phyloP scores from a whole-genome alignment of 768 basidiomycete species.

The Leccinum broughii region DNA sequence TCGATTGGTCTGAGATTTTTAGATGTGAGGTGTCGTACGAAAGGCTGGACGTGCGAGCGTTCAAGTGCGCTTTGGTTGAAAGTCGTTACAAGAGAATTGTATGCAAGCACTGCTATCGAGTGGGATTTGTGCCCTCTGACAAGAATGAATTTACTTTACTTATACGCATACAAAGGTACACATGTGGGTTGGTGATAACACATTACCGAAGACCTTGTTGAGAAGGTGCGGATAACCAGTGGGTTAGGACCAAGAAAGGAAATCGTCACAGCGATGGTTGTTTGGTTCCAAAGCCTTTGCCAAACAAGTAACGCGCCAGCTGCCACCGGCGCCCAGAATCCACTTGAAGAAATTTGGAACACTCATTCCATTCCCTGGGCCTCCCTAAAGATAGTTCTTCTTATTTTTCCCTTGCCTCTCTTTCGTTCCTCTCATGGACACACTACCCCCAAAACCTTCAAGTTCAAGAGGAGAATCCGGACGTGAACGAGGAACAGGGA shows the following conservation, averaged over 20 bases:
- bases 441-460: conserved; percentile 21
- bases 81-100: too few species aligned
- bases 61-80: too few species aligned
- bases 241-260: conserved; percentile 14
- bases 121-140: too few species aligned
- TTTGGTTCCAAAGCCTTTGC: conserved; percentile 28
- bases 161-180: too few species aligned
- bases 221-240: too few species aligned
- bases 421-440: conserved; percentile 14
- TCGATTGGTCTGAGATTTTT: not conserved
- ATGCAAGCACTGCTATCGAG: not conserved
- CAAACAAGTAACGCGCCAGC: conserved; percentile 22
- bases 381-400: not conserved
- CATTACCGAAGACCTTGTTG: too few species aligned
- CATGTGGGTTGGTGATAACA: too few species aligned
- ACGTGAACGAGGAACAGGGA: conserved; percentile 14
- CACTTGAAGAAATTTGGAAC: too few species aligned
- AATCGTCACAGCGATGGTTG: conserved; percentile 27
- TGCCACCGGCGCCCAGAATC: too few species aligned
- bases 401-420: not conserved
- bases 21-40: too few species aligned
- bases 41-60: too few species aligned
- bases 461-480: conserved; percentile 10
- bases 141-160: too few species aligned
- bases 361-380: not conserved